Conservation (phyloP, 2,329 filamentous ascomycete genomes). For the Metarhizium anisopliae region DNA sequence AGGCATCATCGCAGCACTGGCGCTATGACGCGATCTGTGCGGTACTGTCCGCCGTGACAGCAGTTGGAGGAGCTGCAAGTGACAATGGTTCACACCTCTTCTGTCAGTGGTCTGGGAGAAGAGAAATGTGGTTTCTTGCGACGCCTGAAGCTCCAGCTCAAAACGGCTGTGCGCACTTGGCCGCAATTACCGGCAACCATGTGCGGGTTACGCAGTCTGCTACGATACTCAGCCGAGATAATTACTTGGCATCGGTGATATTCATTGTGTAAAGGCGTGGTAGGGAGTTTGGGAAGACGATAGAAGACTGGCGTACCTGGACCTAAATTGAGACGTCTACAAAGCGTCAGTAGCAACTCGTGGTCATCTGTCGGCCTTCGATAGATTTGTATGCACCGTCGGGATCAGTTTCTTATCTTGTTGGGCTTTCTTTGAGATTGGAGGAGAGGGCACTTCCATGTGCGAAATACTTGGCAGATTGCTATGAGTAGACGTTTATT, state of each 20-base stretch:
- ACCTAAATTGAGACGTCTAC: not conserved
- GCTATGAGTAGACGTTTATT: conserved; percentile 9
- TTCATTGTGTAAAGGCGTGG: not conserved
- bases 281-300: not conserved
- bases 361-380: not conserved
- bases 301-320: not conserved
- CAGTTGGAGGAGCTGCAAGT: not conserved
- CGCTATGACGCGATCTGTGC: not conserved
- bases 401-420: not conserved
- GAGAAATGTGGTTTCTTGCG: not conserved
- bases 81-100: not conserved
- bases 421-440: not conserved
- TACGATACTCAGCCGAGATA: not conserved
- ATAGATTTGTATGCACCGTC: not conserved
- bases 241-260: not conserved
- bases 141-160: too few relatives aligned
- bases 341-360: not conserved
- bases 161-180: too few relatives aligned
- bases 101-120: not conserved
- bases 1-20: not conserved
- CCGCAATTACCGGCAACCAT: not conserved
- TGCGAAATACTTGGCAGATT: conserved; percentile 11
- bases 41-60: not conserved
- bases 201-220: not conserved
- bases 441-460: conserved; percentile 3